These are phyloP conservation scores for Eucalyptus paniculata DNA, from an alignment of 345 rosid genomes.

Conservation along the genomic window DNA sequence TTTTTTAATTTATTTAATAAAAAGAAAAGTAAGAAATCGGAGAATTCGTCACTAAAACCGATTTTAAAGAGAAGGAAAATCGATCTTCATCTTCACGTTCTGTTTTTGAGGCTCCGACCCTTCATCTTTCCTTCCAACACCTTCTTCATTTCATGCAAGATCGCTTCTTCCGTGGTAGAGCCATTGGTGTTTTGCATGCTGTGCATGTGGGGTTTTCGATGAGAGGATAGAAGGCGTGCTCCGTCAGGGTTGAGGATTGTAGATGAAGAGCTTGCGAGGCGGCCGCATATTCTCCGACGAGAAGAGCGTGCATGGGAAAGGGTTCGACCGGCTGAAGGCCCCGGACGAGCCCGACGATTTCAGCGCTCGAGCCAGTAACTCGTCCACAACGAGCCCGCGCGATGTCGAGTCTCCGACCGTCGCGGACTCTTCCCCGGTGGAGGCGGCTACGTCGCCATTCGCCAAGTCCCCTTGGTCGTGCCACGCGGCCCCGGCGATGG, in stretches of 20 bases:
- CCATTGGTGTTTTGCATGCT: not conserved
- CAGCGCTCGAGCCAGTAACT: not conserved
- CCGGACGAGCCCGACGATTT: conserved; percentile 1
- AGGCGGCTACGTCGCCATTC: conserved; percentile 21
- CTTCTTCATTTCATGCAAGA: not conserved
- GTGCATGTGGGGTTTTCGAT: not conserved
- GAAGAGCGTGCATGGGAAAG: conserved; percentile 10
- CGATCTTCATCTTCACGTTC: not conserved
- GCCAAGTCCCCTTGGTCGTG: conserved; percentile 63
- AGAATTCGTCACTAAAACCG: not conserved
- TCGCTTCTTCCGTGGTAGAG: not conserved
- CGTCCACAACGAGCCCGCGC: not conserved
- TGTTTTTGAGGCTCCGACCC: not conserved
- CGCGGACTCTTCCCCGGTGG: conserved; percentile 6
- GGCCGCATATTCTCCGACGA: conserved; percentile 9
- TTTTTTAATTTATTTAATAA: too few relatives aligned
- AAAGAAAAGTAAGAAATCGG: too few relatives aligned
- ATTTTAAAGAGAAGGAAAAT: not conserved
- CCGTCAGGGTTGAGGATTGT: not conserved
- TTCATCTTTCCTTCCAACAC: not conserved
- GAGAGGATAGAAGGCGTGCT: not conserved
- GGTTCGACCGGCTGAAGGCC: conserved; percentile 9
- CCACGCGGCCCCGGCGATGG: not conserved
- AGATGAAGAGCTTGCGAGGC: not conserved
- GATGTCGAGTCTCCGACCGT: not conserved